Base-by-base conservation (phyloP, 129 eudicot genomes). In the Helichrysum umbraculigerum region DNA sequence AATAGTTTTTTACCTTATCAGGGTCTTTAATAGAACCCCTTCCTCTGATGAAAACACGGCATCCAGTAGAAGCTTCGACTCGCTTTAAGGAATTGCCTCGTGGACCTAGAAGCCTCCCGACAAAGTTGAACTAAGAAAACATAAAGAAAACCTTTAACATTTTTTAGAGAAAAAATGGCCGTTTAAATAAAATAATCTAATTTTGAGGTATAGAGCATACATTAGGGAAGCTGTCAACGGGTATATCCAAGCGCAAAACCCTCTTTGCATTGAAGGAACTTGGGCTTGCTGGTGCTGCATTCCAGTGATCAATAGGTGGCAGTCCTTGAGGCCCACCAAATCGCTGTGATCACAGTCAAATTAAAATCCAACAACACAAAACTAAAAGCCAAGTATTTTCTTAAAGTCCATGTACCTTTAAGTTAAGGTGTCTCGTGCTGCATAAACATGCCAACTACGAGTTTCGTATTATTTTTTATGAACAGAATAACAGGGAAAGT, bases 61-160 rank as follows among this genome's bases (percentile, higher is more conserved):
- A 92, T 58, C 96, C 98, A 20, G 98, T 92, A 16, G 96, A 81
- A 61, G 92, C 96, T 89, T 92, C 98, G 20, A 92, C 96, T 17
- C 98, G 86, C 89, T 92, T 92, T 75, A 92, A 70, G 16, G 98
- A 92, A 74, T 92, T 92, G 63, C 98, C 98, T 68, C 98, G 84
- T 64, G 98, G 98, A 78, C 98, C 98, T 57, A 92, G 74, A 76
- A 90, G 89, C 77, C 95, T 80, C 44, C 96, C 95, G 63, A 93
- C 96, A 81, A 93, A 93, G 83, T 88, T 89, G 89, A 90, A 93
- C 96, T 93, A 42, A 32, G 28, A 39, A 71, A 62, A 33, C 6
- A 77, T 61, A 39, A 73, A 39, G 47, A 64, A 66, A 30, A 71
- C 34, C 8, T 62, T 70, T 14, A 47, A 47, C 37, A 22, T 51